Base-by-base conservation (phyloP, 805 yeast species). In the Saccharomycopsis guyanensis region DNA sequence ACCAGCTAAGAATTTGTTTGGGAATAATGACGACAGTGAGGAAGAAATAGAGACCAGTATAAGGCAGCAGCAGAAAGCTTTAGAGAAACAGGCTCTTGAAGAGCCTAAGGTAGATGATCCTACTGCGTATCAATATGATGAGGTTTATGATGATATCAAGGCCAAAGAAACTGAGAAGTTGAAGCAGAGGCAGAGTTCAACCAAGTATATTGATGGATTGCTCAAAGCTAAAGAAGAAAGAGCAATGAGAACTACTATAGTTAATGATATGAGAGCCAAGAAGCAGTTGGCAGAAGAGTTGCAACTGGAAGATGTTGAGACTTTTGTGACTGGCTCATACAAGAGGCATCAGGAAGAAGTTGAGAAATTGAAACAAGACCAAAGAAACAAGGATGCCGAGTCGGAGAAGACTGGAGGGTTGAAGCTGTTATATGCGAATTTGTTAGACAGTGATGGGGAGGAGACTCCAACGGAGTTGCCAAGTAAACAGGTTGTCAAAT, bases 311-410 rank as follows among this genome's bases (percentile, higher is more conserved):
- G 66, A 56, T 16, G 64, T 59, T 35, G 70, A 68, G 39, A 65
- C 59, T 31, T 74, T 72, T 58, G 72, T 70, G 20, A 65, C 75
- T 4, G 55, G 61, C 1, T 67, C 70, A 0, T 75, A 72, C 55
- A 61, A 64, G 53, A 53, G 54, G 40, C 64, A 65, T 38, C 66
- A 62, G 47, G 59, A 59, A 29, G 66, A 58, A 42, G 40, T 58
- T 8, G 54, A 55, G 43, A 44, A 40, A 43, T 36, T 34, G 40
- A 36, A 49, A 34, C 19, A 18, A 19, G 25, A 45, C 19, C 20
- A 18, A 8, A 16, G 22, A n/a, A 23, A 18, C 4, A 16, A 46
- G 32, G 41, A 20, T 42, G 42, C 16, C 42, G 20, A 27, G 55
- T 53, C 15, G 32, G 40, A n/a, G 45, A 43, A n/a, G 35, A 33